These are phyloP conservation scores for Colletotrichum orchidophilum DNA, from an alignment of 2,329 filamentous ascomycete genomes.

Conservation along the genomic window DNA sequence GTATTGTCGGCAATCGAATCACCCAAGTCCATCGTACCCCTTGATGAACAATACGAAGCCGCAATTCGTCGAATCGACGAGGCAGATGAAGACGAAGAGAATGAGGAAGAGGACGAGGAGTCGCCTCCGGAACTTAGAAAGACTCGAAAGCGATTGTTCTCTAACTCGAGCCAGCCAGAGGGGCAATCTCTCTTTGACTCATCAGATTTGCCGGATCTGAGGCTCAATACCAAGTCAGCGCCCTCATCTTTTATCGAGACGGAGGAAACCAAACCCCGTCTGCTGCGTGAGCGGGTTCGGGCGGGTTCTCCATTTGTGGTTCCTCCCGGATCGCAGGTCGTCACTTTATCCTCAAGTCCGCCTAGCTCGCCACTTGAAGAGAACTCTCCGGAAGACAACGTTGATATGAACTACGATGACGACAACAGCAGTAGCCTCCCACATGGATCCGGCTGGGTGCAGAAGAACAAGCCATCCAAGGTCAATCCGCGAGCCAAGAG, in stretches of 20 bases:
- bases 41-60: slow-evolving; percentile 53
- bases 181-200: slow-evolving; percentile 26
- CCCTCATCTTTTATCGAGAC: slow-evolving; percentile 3
- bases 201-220: slow-evolving; percentile 34
- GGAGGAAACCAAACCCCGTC: background rate
- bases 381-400: slow-evolving; percentile 50
- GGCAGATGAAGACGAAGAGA: slow-evolving; percentile 40
- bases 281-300: background rate
- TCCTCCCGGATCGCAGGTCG: slow-evolving; percentile 44
- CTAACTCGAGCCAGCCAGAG: slow-evolving; percentile 44
- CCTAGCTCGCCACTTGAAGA: slow-evolving; percentile 38
- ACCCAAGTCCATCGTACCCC: slow-evolving; percentile 39
- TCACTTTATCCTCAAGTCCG: slow-evolving; percentile 42
- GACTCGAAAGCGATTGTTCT: slow-evolving; percentile 40
- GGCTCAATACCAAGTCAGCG: slow-evolving; percentile 31
- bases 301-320: slow-evolving; percentile 37
- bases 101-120: slow-evolving; percentile 36
- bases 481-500: slow-evolving; percentile 9
- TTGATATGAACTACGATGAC: slow-evolving; percentile 46
- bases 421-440: slow-evolving; percentile 29
- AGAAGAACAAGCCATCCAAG: slow-evolving; percentile 29
- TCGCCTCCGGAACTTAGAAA: slow-evolving; percentile 6
- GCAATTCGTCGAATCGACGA: slow-evolving; percentile 54
- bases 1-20: slow-evolving; percentile 39
- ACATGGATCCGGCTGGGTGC: slow-evolving; percentile 34